Percentiles rank a stretch among this genome's conserved stretches.
These are phyloP conservation scores for Aspergillus nanangensis DNA, from an alignment of 495 filamentous ascomycete genomes.

Conservation along the genomic window DNA sequence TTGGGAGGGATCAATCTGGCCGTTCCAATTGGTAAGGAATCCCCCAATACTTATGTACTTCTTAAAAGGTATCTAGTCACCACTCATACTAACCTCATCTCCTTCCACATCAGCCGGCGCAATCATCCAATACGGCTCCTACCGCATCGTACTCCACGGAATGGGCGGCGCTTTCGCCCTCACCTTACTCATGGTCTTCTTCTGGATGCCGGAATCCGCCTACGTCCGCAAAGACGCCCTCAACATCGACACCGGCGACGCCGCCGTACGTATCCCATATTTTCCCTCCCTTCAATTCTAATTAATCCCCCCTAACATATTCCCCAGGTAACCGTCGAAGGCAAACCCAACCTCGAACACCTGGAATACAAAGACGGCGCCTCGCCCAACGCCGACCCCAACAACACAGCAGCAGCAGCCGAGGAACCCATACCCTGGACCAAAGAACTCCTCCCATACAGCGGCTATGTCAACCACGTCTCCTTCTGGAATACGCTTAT, in stretches of 20 bases:
- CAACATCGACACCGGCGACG: conserved; percentile 34
- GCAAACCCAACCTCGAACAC: conserved; percentile 22
- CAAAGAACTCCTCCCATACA: conserved; percentile 31
- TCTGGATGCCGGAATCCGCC: conserved; percentile 43
- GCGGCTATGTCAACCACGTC: conserved; percentile 28
- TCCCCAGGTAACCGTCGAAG: conserved; percentile 9
- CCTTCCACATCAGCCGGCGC: conserved; percentile 31
- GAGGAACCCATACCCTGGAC: conserved; percentile 15
- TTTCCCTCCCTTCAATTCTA: too few species aligned
- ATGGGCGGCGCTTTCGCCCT: conserved; percentile 40
- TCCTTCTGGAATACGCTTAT: conserved; percentile 38
- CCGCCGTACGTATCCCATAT: conserved; percentile 6
- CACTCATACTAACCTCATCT: too few species aligned
- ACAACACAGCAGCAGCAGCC: background rate
- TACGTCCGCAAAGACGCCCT: conserved; percentile 26
- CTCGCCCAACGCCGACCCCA: too few species aligned
- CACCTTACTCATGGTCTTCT: conserved; percentile 30
- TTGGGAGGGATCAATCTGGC: conserved; percentile 41
- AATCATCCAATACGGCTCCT: conserved; percentile 30
- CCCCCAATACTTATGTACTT: background rate
- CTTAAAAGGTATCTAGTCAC: too few species aligned
- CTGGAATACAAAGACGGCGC: conserved; percentile 18
- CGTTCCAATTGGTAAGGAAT: conserved; percentile 32
- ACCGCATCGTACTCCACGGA: conserved; percentile 26
- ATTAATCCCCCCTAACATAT: conserved; percentile 1